phyloP scores from a whole-genome alignment of 192 early-diverging fungal species.

The Podochytrium sp. region DNA sequence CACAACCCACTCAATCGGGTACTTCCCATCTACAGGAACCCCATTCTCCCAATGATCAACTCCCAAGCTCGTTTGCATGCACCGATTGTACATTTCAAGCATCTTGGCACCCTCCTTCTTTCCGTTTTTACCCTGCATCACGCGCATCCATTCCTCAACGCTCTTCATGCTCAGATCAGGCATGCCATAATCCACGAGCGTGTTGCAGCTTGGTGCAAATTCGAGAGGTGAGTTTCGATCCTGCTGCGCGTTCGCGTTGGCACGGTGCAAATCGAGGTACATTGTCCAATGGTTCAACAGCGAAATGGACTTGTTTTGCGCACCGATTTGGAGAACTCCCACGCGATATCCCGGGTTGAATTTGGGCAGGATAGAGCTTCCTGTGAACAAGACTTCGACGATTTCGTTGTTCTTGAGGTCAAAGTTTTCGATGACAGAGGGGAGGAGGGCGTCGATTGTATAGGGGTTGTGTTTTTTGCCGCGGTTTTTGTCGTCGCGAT shows the following conservation, averaged over 20 bases:
- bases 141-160: slow-evolving; percentile 24
- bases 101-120: background rate
- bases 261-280: slow-evolving; percentile 30
- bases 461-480: slow-evolving; percentile 35
- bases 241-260: slow-evolving; percentile 31
- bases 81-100: background rate
- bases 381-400: slow-evolving; percentile 38
- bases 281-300: slow-evolving; percentile 30
- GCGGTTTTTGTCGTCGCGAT: background rate
- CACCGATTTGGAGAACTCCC: slow-evolving; percentile 32
- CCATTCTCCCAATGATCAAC: background rate
- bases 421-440: slow-evolving; percentile 20
- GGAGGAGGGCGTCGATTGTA: slow-evolving; percentile 33
- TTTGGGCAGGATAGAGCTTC: slow-evolving; percentile 50
- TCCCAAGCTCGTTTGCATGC: slow-evolving; percentile 16
- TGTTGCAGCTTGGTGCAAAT: slow-evolving; percentile 27
- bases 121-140: slow-evolving; percentile 14
- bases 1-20: background rate
- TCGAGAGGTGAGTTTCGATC: too few relatives aligned
- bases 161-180: slow-evolving; percentile 1
- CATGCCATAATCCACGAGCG: slow-evolving; percentile 34
- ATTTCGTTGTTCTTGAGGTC: slow-evolving; percentile 28
- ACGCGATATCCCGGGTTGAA: slow-evolving; percentile 48
- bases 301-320: background rate
- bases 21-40: background rate